Base-by-base conservation (phyloP, 108 stramenopile species). In the Pseudonitzschia delicatissima region DNA sequence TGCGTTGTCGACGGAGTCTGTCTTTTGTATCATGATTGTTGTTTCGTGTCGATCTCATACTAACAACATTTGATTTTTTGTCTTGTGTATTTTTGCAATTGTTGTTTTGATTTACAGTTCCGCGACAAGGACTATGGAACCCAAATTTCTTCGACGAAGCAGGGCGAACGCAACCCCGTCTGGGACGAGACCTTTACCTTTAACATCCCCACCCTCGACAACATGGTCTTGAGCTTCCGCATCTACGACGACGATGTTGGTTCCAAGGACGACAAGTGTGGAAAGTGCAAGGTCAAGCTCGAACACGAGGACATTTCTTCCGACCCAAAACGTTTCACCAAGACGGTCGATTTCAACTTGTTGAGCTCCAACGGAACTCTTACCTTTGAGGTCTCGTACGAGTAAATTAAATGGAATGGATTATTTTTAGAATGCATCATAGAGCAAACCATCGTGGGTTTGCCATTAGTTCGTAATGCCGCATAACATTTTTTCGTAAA, bases 191-290 rank as follows among this genome's bases (percentile, higher is more conserved):
- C 77, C 13, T 70, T 80, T 40, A 63, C 62, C 1, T 80, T 74
- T 25, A 48, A 67, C 12, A 63, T 84, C 32, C 77, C 80, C 0
- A 53, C 77, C 12, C 35, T 73, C 17, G 55, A 84, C 45, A 84
- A 84, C 53, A 78, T 84, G 77, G 71, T 77, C n/a, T 67, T 84
- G 7, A 61, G 66, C 8, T 31, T 74, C 28, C 69, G 67, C n/a
- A 77, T 84, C 4, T 67, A 63, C 37, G 82, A 84, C 42, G 77
- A 77, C 45, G 82, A 84, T 64, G 36, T 75, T 59, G 76, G 64
- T 32, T 49, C 49, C 8, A 29, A 20, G 8, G 82, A 84, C 64
- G 79, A 84, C 49, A 62, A 67, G 53, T 7, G 76, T 2, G 82
- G 79, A 18, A 25, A 32, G 9, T 77, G 72, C 52, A 77, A 72